Conservation (phyloP, 1,284 basidiomycete genomes). For the Sparassis latifolia region DNA sequence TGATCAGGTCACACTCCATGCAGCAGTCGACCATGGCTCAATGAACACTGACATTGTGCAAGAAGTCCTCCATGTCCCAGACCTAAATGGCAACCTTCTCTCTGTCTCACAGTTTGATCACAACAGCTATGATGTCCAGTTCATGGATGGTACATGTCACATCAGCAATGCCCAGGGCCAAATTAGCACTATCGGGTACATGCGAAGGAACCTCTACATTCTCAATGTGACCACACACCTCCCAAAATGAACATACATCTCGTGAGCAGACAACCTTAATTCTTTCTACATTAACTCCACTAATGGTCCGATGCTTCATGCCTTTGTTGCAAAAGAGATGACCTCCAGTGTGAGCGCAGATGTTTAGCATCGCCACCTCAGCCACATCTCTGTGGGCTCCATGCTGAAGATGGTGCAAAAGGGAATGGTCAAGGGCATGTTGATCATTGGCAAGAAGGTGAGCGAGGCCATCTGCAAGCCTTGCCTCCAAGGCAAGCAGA, state of each 20-base stretch:
- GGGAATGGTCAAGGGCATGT: conserved; percentile 12
- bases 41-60: background rate
- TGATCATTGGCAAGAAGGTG: conserved; percentile 1
- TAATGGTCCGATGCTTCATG: background rate
- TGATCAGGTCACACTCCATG: conserved; percentile 1
- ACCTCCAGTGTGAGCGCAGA: background rate
- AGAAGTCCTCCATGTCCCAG: conserved; percentile 15
- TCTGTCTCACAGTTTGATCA: conserved; percentile 12
- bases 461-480: no score
- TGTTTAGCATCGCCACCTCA: conserved; percentile 23
- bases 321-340: background rate
- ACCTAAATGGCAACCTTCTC: conserved; percentile 18
- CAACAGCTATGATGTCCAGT: background rate
- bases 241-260: background rate
- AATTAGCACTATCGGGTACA: background rate
- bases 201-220: background rate
- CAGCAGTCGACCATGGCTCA: background rate
- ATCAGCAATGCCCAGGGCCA: background rate
- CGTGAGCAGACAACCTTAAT: background rate
- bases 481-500: no score
- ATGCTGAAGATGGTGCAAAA: conserved; percentile 9
- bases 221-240: background rate
- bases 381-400: conserved; percentile 14
- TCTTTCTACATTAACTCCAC: background rate
- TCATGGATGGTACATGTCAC: background rate